Evolutionary conservation across 2,329 filamentous ascomycete species (phyloP), one percentile per base, ranked within the genome.

Genomic region (Didymella arachidicola): DNA sequence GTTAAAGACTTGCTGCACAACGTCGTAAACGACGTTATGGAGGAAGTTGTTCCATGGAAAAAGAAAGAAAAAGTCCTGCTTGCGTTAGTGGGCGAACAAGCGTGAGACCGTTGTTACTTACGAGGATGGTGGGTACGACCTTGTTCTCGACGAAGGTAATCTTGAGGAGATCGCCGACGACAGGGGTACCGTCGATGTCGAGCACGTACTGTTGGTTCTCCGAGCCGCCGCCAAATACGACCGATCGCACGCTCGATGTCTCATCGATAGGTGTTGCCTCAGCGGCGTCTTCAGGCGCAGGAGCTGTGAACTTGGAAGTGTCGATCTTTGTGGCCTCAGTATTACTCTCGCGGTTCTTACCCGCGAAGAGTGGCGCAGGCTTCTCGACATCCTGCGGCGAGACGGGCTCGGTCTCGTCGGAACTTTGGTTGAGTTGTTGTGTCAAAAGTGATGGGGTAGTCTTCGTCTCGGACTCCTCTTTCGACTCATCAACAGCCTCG

Each of bases 21-120:
- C 93, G 76, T 99, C 95, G 75, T 99, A 99, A 46, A 99, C 95
- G 42, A 99, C 95, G 72, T 99, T 99, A 79, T 99, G 95, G 43
- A 99, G 84, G 74, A 99, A 99, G 77, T 99, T 99, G 79, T 99
- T 99, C 95, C 95, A 99, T 1, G 95, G 94, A 72, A 98, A 99
- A 59, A 90, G 88, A 82, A 99, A 99, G 80, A 99, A 99, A 81
- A 98, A 98, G 57, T 93, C 91, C 92, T 96, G 64, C 1, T n/a
- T 3, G 25, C 8, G 29, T 30, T 26, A 68, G 46, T 32, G 10
- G 43, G 19, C 6, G 53, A 36, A 30, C 7, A 4, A 3, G 12
- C 16, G 27, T 5, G 11, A n/a, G 2, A 22, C 25, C 39, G 32
- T 27, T 34, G n/a, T 18, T 38, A 80, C 89, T 84, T 84, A 96